Evolutionary conservation across 495 filamentous ascomycete genomes (phyloP), one percentile per base, ranked within the genome.

Genomic region (Penicillium psychrofluorescens): DNA sequence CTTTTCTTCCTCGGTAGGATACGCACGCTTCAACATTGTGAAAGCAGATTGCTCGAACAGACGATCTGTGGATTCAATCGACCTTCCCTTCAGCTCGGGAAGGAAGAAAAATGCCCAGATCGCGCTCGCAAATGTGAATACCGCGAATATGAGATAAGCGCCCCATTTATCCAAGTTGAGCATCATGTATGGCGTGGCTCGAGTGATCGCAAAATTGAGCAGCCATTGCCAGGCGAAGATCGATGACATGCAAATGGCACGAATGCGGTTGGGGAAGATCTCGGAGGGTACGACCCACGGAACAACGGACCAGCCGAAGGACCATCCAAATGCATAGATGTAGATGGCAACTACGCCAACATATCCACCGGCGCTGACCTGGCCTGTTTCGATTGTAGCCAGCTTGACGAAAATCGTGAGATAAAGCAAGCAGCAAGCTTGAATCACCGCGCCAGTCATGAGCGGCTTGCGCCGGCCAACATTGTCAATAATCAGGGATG

Each of bases 271-370:
- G 10, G 32, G 32, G 6, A 34, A 34, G 7, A 34, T 34, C 7
- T 34, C 32, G 2, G 32, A 10, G 7, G 32, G 10, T 0, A 34
- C n/a, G 7, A 34, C 32, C 32, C 32, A 34, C 1, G 32, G 32
- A 12, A 34, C n/a, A 12, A 10, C 32, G 7, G 9, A 11, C 32
- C 32, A 34, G 32, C 73, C 73, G 0, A 79, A 72, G 1, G 78
- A 76, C 52, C 82, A 85, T 62, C 78, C 82, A 8, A 76, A 70
- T 10, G 79, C 82, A 68, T 78, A 83, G 56, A 83, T 78, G 65
- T 81, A 81, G 63, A 81, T 77, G 13, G 82, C 69, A 8, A 77
- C 79, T 0, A 74, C 72, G 29, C 78, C 78, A n/a, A 73, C 75
- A 22, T 67, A 72, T 3, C 66, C 53, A 1, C 59, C 59, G 28